Conservation (phyloP, 768 basidiomycete species). For the Lentinus tigrinus region DNA sequence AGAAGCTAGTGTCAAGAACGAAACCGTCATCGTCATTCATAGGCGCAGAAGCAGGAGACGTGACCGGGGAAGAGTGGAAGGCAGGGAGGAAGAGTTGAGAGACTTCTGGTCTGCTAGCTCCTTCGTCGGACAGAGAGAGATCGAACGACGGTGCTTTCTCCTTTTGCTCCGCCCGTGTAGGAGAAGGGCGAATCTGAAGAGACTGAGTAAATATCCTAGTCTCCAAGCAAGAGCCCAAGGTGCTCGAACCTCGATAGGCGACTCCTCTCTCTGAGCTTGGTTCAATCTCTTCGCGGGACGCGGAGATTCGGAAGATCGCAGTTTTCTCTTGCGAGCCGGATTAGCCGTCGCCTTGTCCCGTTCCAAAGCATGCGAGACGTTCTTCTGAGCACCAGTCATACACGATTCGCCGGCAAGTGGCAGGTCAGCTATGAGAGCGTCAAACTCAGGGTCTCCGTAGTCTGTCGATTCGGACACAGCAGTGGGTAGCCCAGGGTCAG, state of each 20-base stretch:
- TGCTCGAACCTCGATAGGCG: slow-evolving; percentile 1
- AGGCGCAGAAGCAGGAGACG: slow-evolving; percentile 1
- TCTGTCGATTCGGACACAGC: slow-evolving; percentile 27
- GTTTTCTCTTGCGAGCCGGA: slow-evolving; percentile 2
- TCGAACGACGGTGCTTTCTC: neutral
- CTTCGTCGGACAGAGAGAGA: neutral
- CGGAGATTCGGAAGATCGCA: neutral
- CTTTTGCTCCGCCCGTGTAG: neutral
- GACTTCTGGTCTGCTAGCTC: neutral
- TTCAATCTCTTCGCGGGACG: neutral
- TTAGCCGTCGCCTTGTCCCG: neutral
- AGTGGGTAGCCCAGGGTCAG: slow-evolving; percentile 16
- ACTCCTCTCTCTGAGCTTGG: neutral
- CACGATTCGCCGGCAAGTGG: slow-evolving; percentile 1
- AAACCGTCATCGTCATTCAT: slow-evolving; percentile 29
- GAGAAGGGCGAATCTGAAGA: neutral
- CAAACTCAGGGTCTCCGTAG: slow-evolving; percentile 44
- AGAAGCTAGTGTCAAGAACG: slow-evolving; percentile 32
- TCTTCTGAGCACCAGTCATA: neutral
- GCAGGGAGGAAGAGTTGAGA: neutral
- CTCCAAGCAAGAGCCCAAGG: neutral
- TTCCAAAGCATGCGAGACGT: neutral
- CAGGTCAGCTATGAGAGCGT: slow-evolving; percentile 41
- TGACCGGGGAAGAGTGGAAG: neutral
- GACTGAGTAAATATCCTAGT: neutral